Conservation (phyloP, 1,284 basidiomycete genomes). For the Papiliotrema terrestris region DNA sequence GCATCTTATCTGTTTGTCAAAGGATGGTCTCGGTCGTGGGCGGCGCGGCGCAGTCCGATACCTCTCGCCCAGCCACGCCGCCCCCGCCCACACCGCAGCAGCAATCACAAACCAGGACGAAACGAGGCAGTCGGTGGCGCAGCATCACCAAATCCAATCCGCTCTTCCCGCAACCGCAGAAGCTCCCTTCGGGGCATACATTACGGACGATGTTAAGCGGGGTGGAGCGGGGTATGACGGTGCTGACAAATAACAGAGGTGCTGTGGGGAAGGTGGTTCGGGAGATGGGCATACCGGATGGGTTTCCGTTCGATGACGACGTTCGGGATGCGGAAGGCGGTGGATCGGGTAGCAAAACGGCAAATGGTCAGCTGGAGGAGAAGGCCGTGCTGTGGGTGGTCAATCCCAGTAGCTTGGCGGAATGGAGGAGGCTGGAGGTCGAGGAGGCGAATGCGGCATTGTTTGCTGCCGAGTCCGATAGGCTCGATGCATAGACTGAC, state of each 20-base stretch:
- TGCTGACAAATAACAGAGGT: conserved; percentile 45
- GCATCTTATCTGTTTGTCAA: conserved; percentile 14
- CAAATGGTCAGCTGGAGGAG: not conserved
- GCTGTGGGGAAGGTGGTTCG: conserved; percentile 40
- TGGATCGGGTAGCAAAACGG: no score
- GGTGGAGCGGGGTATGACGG: conserved; percentile 27
- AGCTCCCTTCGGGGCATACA: conserved; percentile 36
- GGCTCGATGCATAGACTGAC: no score
- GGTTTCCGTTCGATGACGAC: conserved; percentile 15
- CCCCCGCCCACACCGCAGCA: not conserved
- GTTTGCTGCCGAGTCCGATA: not conserved
- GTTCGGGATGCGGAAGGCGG: not conserved
- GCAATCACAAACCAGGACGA: not conserved
- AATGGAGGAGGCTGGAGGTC: conserved; percentile 42
- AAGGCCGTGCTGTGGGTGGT: conserved; percentile 39
- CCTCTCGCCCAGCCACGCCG: not conserved
- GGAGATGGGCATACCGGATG: conserved; percentile 37
- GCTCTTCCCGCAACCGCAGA: conserved; percentile 12
- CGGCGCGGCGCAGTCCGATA: not conserved
- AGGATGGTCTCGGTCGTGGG: conserved; percentile 19
- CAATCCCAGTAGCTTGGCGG: conserved; percentile 40
- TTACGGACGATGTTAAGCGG: conserved; percentile 33
- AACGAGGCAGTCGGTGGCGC: not conserved
- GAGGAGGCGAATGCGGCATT: conserved; percentile 23
- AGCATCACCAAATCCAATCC: not conserved